Evolutionary conservation across 2,329 filamentous ascomycete genomes (phyloP), one percentile per base, ranked within the genome.

Genomic region (Pseudogymnoascus pannorum): DNA sequence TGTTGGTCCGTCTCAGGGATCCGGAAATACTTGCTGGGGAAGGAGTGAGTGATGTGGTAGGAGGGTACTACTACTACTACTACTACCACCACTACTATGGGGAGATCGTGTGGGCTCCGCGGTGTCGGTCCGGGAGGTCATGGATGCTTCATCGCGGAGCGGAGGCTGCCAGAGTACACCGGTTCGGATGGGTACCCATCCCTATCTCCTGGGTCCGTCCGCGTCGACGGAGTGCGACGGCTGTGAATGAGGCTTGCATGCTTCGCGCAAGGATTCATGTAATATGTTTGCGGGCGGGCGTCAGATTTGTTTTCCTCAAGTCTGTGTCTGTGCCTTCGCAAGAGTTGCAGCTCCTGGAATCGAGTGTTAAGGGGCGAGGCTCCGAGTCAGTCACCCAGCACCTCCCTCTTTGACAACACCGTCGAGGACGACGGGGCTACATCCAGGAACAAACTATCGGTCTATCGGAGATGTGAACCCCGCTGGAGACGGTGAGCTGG

Each of bases 171-270:
- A 54, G n/a, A 54, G 9, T 22, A 54, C 48, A 31, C 48, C 48
- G 26, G 48, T 16, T 31, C 48, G 26, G 48, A 54, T 54, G 16
- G 26, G 3, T 22, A 4, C 40, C n/a, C 48, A 18, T 54, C 48
- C 48, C 48, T 31, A 31, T 54, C 48, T 54, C 44, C 48, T 54
- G 48, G 48, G 48, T 54, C 48, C 26, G 48, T 20, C 48, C 48
- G 48, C 48, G 24, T 54, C 26, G 9, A 5, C 26, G 48, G 48
- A 44, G 48, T 14, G 24, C 48, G 26, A 54, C 16, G 16, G n/a
- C 26, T 54, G 48, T 31, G 48, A n/a, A 31, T 31, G 48, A 54
- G 48, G 48, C 48, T 54, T 54, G 48, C 48, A 31, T 54, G 48
- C 31, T 54, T 54, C 26, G 48, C 48, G 26, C 48, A 31, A 22